These are phyloP conservation scores for Colletotrichum tanaceti DNA, from an alignment of 2,329 filamentous ascomycete genomes.

Conservation along the genomic window DNA sequence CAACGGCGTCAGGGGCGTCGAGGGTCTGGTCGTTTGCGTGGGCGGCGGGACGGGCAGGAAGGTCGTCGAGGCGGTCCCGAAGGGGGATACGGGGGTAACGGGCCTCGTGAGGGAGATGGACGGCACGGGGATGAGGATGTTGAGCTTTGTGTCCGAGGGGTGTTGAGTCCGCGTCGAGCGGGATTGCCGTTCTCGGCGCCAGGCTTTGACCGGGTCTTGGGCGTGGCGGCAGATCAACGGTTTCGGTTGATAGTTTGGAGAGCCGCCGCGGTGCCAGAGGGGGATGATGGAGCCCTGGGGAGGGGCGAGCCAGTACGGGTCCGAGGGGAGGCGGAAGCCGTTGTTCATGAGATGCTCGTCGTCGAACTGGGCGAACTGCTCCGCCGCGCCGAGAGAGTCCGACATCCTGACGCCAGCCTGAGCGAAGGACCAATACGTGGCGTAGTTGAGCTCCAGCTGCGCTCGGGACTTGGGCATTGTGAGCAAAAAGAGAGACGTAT, in stretches of 20 bases:
- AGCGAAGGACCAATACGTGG: conserved; percentile 37
- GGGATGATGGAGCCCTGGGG: conserved; percentile 38
- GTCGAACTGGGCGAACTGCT: conserved; percentile 37
- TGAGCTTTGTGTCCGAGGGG: conserved; percentile 22
- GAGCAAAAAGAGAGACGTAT: background rate
- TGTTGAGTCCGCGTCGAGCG: background rate
- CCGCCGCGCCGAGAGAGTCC: conserved; percentile 37
- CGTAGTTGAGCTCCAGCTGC: conserved; percentile 40
- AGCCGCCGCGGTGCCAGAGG: conserved; percentile 37
- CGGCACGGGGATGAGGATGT: conserved; percentile 34
- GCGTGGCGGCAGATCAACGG: conserved; percentile 37
- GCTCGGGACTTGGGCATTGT: conserved; percentile 31
- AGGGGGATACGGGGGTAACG: conserved; percentile 33
- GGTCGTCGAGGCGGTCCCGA: conserved; percentile 16
- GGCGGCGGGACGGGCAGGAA: conserved; percentile 29
- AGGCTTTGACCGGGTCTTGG: conserved; percentile 36
- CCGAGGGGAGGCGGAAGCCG: conserved; percentile 37
- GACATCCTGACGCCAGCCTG: conserved; percentile 38
- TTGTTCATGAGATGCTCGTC: conserved; percentile 40
- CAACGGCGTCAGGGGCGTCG: conserved; percentile 34
- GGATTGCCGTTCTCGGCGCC: conserved; percentile 23
- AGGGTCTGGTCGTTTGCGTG: conserved; percentile 19
- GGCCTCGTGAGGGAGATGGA: conserved; percentile 36
- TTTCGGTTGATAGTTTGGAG: conserved; percentile 38
- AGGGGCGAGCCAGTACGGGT: conserved; percentile 37